phyloP scores from a whole-genome alignment of 129 eudicot genomes.

The Erigeron canadensis region DNA sequence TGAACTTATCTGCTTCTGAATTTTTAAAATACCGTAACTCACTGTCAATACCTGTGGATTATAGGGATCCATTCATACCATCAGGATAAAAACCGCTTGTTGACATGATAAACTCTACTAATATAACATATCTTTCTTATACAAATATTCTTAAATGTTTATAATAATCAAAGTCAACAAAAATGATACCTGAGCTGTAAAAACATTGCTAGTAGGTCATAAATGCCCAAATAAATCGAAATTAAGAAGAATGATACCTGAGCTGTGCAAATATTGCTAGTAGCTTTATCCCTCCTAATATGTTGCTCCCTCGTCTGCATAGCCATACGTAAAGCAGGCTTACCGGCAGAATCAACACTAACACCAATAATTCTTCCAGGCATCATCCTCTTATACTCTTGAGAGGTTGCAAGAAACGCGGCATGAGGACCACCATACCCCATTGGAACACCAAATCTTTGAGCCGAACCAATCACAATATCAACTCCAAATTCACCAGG shows the following conservation, averaged over 20 bases:
- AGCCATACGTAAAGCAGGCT: slow-evolving; percentile 94
- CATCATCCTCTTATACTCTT: slow-evolving; percentile 97
- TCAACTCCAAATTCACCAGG: slow-evolving; percentile 95
- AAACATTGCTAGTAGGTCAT: no score
- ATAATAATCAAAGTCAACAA: no score
- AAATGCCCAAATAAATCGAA: background rate
- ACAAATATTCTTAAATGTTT: no score
- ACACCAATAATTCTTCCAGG: slow-evolving; percentile 97
- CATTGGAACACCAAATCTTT: slow-evolving; percentile 97
- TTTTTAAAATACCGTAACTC: background rate
- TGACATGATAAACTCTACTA: no score
- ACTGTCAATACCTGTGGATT: background rate
- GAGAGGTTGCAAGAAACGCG: slow-evolving; percentile 90
- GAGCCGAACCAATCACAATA: slow-evolving; percentile 96
- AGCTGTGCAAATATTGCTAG: slow-evolving; percentile 96
- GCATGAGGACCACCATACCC: slow-evolving; percentile 99
- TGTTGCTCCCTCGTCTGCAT: slow-evolving; percentile 99
- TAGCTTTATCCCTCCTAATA: slow-evolving; percentile 93
- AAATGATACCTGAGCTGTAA: no score
- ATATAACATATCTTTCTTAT: no score
- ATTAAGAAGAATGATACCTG: slow-evolving; percentile 47
- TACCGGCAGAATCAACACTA: slow-evolving; percentile 86
- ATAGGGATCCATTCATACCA: background rate
- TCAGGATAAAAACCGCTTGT: background rate
- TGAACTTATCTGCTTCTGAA: background rate